These are phyloP conservation scores for Aspergillus sp. DNA, from an alignment of 2,329 filamentous ascomycete genomes.

Conservation along the genomic window DNA sequence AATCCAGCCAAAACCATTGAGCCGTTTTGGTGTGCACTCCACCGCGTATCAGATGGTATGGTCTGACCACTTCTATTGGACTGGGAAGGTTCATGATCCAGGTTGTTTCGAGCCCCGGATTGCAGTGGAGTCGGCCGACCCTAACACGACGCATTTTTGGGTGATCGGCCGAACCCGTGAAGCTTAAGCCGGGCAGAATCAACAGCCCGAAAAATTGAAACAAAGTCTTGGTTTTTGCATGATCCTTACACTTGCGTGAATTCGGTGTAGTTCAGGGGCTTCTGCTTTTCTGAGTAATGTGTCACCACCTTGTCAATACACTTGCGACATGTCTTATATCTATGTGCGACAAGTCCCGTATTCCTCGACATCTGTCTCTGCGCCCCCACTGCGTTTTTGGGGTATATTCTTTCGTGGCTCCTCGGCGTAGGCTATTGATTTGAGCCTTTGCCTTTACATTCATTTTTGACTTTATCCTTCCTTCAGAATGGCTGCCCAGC, in stretches of 20 bases:
- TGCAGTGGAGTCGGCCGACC: background rate
- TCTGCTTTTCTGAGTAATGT: background rate
- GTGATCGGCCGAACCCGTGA: background rate
- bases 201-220: background rate
- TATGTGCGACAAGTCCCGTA: background rate
- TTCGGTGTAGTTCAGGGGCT: background rate
- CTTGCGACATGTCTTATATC: background rate
- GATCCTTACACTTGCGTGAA: too few species aligned
- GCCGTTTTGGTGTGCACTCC: background rate
- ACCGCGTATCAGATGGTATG: background rate
- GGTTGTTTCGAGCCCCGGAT: background rate
- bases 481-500: constrained; percentile 15
- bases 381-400: background rate
- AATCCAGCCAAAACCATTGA: background rate
- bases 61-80: too few species aligned
- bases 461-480: background rate
- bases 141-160: background rate
- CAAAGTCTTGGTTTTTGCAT: too few species aligned
- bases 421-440: too few species aligned
- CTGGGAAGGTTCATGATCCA: background rate
- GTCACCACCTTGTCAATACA: background rate
- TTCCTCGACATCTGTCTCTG: background rate
- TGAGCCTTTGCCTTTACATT: background rate
- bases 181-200: background rate
- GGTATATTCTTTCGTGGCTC: background rate